Evolutionary conservation across 495 filamentous ascomycete genomes (phyloP), one percentile per base, ranked within the genome.

Genomic region (Trichoderma reesei): DNA sequence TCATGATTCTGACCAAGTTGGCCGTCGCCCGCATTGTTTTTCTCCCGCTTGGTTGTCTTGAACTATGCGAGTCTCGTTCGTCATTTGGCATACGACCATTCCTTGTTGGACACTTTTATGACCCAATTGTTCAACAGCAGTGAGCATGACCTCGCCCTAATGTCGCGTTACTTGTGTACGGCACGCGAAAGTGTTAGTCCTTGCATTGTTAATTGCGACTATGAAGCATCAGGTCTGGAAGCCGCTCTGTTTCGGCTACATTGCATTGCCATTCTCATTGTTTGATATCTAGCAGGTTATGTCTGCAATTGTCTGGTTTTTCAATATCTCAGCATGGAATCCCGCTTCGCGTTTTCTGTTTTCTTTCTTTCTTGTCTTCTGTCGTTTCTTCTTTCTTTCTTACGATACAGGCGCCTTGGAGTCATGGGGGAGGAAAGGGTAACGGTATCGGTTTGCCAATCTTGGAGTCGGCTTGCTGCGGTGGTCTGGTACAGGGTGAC

Each of bases 1-100:
- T 72, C 74, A 60, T 71, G 61, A 63, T 56, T 5, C 31, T 56
- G 51, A 56, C 20, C 20, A 56, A 9, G 31, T 14, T 34, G 31
- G 51, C 51, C 34, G 51, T 56, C 5, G 11, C 26, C 34, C 51
- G 51, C 51, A 33, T 56, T 31, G 20, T 34, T 33, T 31, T 10
- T 14, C 10, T 18, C n/a, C 44, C 2, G 6, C 44, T 48, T 48
- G 3, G 37, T 6, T 31, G 51, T 56, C 26, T 56, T 56, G 51
- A 54, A 56, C 16, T 33, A 56, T 31, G 51, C 51, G 31, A 56
- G 26, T 4, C 18, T 33, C 31, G 26, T 34, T n/a, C 20, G 8
- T n/a, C 20, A 56, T 8, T 56, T 56, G 31, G 51, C 20, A 56
- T 56, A 56, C 31, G 51, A 56, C 7, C 16, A 56, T 33, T 14